These are phyloP conservation scores for Sphenostylis stenocarpa DNA, from an alignment of 306 rosid genomes.

Conservation along the genomic window DNA sequence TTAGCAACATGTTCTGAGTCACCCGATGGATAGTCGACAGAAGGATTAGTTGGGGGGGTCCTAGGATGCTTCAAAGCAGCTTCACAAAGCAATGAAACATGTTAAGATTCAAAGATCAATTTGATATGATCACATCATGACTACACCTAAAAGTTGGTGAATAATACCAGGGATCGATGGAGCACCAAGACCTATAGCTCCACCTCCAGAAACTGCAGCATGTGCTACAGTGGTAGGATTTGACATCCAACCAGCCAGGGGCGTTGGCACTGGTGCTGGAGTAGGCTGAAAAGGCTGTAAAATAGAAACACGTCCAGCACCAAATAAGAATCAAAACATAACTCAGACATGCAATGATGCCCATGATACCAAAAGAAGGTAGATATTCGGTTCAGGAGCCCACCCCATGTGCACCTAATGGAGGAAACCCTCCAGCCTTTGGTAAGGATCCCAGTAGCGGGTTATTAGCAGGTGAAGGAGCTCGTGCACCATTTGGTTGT, in stretches of 20 bases:
- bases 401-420: conserved; percentile 97
- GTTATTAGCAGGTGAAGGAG: conserved; percentile 94
- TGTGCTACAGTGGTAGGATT: conserved; percentile 89
- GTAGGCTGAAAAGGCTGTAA: conserved; percentile 91
- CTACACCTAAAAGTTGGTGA: background rate
- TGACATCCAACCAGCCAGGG: conserved; percentile 99
- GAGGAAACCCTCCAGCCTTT: conserved; percentile 95
- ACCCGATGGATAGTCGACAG: conserved; percentile 86
- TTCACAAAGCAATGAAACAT: conserved; percentile 41
- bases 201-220: conserved; percentile 88
- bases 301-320: conserved; percentile 25
- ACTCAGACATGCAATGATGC: conserved; percentile 8
- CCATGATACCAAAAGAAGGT: conserved; percentile 19
- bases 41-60: conserved; percentile 93
- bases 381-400: conserved; percentile 32
- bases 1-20: conserved; percentile 93
- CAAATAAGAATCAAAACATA: conserved; percentile 8
- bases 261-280: conserved; percentile 78
- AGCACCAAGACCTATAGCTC: conserved; percentile 92
- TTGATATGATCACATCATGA: background rate
- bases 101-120: conserved; percentile 19
- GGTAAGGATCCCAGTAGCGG: conserved; percentile 89
- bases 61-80: conserved; percentile 97
- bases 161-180: conserved; percentile 88
- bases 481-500: conserved; percentile 96